Evolutionary conservation across 2,329 filamentous ascomycete genomes (phyloP).

Genomic region (Stagonosporopsis vannaccii): DNA sequence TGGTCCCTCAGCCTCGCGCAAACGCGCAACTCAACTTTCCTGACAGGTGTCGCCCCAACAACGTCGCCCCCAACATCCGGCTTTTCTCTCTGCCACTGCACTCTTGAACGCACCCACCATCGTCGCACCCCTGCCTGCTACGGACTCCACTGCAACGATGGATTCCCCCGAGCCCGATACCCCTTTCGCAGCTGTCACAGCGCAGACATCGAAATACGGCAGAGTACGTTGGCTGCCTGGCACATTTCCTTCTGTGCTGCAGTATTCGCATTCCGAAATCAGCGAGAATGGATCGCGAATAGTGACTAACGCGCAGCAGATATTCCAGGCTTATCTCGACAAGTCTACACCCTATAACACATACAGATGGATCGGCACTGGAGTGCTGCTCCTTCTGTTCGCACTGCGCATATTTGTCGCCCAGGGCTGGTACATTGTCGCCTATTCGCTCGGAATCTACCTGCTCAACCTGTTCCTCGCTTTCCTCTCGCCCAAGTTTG

Average conservation of each 20-base stretch:
- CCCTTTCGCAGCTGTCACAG: conserved; percentile 87
- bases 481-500: conserved; percentile 98
- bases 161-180: conserved; percentile 89
- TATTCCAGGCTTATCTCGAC: conserved; percentile 94
- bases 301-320: conserved; percentile 59
- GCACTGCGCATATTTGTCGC: conserved; percentile 88
- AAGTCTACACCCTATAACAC: conserved; percentile 87
- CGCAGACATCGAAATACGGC: conserved; percentile 79
- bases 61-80: conserved; percentile 17
- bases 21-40: conserved; percentile 19
- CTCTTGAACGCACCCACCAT: conserved; percentile 1
- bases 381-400: conserved; percentile 76
- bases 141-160: conserved; percentile 60
- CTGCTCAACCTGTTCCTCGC: conserved; percentile 98
- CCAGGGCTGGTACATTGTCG: conserved; percentile 99
- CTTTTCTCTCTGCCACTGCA: not conserved
- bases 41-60: conserved; percentile 42
- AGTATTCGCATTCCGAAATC: not conserved
- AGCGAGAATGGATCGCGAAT: too few relatives aligned
- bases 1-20: conserved; percentile 16
- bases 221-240: conserved; percentile 63
- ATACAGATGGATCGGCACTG: conserved; percentile 93
- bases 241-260: conserved; percentile 6
- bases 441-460: conserved; percentile 97
- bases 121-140: not conserved